These are phyloP conservation scores for Entonaema liquescens DNA, from an alignment of 495 filamentous ascomycete genomes.

Conservation along the genomic window DNA sequence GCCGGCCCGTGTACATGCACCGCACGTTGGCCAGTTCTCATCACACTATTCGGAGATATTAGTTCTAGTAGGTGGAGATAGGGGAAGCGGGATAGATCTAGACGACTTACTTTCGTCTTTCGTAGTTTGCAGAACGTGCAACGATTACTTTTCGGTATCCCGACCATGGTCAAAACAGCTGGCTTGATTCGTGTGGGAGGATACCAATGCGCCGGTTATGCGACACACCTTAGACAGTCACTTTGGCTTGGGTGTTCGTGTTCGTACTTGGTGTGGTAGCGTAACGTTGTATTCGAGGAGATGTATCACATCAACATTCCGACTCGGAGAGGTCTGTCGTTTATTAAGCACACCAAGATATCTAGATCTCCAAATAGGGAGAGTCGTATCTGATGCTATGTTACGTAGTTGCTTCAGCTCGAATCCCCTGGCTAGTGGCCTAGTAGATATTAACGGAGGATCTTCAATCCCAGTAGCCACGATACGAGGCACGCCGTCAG, in stretches of 20 bases:
- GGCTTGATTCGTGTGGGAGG: neutral
- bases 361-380: constrained; percentile 15
- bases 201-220: constrained; percentile 11
- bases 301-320: constrained; percentile 10
- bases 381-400: neutral
- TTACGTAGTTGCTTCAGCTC: constrained; percentile 23
- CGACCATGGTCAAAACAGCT: constrained; percentile 35
- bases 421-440: neutral
- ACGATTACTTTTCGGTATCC: constrained; percentile 45
- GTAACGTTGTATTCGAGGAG: constrained; percentile 19
- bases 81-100: neutral
- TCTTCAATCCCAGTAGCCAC: constrained; percentile 13
- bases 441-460: constrained; percentile 8
- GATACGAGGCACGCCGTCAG: constrained; percentile 29
- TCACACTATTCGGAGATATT: constrained; percentile 46
- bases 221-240: neutral
- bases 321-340: constrained; percentile 13
- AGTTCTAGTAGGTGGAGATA: neutral
- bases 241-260: constrained; percentile 2
- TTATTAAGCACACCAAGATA: constrained; percentile 29
- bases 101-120: constrained; percentile 41
- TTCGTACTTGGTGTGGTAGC: constrained; percentile 14
- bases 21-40: constrained; percentile 53
- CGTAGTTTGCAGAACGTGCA: constrained; percentile 45
- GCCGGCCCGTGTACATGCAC: constrained; percentile 50